Evolutionary conservation across 2,329 filamentous ascomycete species (phyloP).

Genomic region (Cryphonectria carpinicola): DNA sequence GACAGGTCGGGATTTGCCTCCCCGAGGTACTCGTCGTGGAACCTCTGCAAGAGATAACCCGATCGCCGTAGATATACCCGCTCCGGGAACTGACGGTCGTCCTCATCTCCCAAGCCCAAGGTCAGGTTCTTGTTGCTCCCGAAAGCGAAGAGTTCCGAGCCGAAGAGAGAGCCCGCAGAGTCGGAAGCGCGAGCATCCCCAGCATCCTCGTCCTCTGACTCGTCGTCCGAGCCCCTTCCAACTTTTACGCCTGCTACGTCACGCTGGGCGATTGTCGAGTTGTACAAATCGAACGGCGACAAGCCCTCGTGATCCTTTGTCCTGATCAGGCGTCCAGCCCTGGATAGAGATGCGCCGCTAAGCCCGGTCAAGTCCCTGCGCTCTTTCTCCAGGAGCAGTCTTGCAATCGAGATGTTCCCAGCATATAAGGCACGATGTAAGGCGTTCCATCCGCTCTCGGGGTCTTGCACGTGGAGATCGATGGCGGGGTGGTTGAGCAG

Average conservation of each 20-base stretch:
- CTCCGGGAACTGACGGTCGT: constrained; percentile 92
- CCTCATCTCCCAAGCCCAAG: constrained; percentile 91
- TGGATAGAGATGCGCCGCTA: constrained; percentile 59
- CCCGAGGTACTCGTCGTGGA: constrained; percentile 70
- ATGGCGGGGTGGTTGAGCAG: constrained; percentile 81
- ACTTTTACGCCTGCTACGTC: constrained; percentile 53
- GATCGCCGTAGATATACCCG: constrained; percentile 77
- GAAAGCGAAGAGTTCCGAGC: constrained; percentile 90
- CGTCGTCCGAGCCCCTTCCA: constrained; percentile 53
- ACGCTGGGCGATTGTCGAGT: constrained; percentile 81
- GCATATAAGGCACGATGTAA: constrained; percentile 89
- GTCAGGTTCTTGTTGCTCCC: constrained; percentile 96
- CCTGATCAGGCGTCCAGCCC: constrained; percentile 80
- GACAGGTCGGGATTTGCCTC: constrained; percentile 43
- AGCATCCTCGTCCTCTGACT: constrained; percentile 59
- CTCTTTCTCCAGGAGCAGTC: constrained; percentile 80
- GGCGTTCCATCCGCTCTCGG: constrained; percentile 94
- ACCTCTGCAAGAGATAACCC: constrained; percentile 72
- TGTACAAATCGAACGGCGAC: constrained; percentile 91
- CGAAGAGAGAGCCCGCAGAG: constrained; percentile 40
- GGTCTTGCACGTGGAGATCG: constrained; percentile 85
- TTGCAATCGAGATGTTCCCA: constrained; percentile 85
- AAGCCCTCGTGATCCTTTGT: constrained; percentile 95
- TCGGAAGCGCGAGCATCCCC: constrained; percentile 29
- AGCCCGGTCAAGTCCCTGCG: constrained; percentile 64